Base-by-base conservation (phyloP, 495 filamentous ascomycete genomes). In the Geopyxis carbonaria region DNA sequence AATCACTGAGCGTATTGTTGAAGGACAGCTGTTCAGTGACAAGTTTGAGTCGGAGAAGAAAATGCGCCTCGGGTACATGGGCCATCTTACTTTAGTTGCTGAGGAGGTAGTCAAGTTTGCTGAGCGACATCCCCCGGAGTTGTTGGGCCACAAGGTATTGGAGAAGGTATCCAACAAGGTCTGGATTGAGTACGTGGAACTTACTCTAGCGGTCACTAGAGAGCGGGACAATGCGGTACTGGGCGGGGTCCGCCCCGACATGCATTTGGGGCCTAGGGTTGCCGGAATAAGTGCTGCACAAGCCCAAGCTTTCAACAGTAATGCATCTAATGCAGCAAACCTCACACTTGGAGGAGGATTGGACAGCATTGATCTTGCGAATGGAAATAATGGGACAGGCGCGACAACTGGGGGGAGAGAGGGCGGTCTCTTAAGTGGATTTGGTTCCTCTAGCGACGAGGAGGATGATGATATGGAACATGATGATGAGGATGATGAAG, bases 51-150 rank as follows among this genome's bases (percentile, higher is more conserved):
- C 63, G 29, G 69, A 75, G 45, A 79, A 69, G 46, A 87, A 82
- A 56, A 93, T 92, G 54, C 77, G 89, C 18, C 75, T 95, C 52
- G 89, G 89, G 11, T 99, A 93, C 60, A 99, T 99, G 89, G 89
- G 89, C 1, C 89, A 99, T 57, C 64, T 99, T 28, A 99, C 89
- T 0, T 70, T 99, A 10, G 93, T 99, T 41, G 91, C 89, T 10
- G 89, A 99, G 57, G 89, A 99, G 56, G 91, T 99, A 13, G 89
- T 94, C 45, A 95, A 95, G 59, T 99, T 95, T 57, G 87, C 83
- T 25, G 87, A 95, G 58, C 75, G 91, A 15, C 82, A 93, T 58
- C 77, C 86, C 14, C 78, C 84, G 2, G 87, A 94, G 57, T 58
- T 87, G 31, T 68, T 95, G 4, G 84, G 80, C 14, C 78, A 79